phyloP scores from a whole-genome alignment of 2,329 filamentous ascomycete genomes.

The Penicillium sp. region DNA sequence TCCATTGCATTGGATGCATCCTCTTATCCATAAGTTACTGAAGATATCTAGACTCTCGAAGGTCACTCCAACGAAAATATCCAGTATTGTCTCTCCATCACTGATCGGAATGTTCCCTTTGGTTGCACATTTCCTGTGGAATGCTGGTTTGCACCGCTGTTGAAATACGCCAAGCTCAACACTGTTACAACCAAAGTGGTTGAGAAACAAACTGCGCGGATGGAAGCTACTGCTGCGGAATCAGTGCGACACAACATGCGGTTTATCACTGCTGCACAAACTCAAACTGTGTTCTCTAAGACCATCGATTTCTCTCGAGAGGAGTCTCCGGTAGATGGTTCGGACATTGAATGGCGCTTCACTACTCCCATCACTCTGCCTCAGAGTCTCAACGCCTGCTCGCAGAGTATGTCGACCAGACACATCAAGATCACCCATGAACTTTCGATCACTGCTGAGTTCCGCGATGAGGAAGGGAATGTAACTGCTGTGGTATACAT shows the following conservation, averaged over 20 bases:
- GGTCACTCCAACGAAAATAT: slow-evolving; percentile 7
- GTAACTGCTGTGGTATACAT: not conserved
- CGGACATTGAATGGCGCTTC: slow-evolving; percentile 6
- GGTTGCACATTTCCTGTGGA: slow-evolving; percentile 20
- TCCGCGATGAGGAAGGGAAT: not conserved
- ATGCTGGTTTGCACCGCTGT: slow-evolving; percentile 17
- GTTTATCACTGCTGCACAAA: slow-evolving; percentile 11
- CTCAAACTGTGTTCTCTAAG: slow-evolving; percentile 6
- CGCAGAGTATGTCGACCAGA: slow-evolving; percentile 1
- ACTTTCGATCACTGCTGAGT: not conserved
- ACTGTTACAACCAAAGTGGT: slow-evolving; percentile 10
- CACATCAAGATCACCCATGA: slow-evolving; percentile 4
- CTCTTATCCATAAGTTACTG: not conserved
- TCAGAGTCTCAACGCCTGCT: not conserved
- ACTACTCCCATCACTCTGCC: not conserved
- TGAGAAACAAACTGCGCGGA: slow-evolving; percentile 16
- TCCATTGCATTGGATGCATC: not conserved
- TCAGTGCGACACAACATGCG: slow-evolving; percentile 11
- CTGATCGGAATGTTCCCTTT: slow-evolving; percentile 17
- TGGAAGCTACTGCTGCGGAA: slow-evolving; percentile 18
- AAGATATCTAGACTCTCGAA: slow-evolving; percentile 10
- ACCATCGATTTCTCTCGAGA: not conserved
- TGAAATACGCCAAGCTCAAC: slow-evolving; percentile 8
- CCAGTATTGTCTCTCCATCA: slow-evolving; percentile 20
- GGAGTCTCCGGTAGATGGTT: not conserved